Evolutionary conservation across 108 stramenopile species (phyloP), one percentile per base, ranked within the genome.

Genomic region (Nitzschia inconspicua): DNA sequence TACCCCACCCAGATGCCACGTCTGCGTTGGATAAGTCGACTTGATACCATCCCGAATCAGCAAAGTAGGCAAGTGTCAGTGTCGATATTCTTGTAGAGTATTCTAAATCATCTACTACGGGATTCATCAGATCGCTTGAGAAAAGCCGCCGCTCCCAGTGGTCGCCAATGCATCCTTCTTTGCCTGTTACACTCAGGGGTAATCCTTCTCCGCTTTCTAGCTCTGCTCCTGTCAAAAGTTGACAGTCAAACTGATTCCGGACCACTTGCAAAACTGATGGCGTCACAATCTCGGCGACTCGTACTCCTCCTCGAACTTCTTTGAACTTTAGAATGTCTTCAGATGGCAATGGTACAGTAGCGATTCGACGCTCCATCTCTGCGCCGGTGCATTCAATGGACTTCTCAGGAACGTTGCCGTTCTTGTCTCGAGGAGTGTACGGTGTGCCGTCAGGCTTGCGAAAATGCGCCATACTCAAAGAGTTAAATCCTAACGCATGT

Each of bases 11-110:
- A 19, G 72, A 52, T 7, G 82, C 53, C 3, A 75, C 63, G 10
- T 76, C 70, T 19, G 86, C 72, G 14, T 79, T 60, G 34, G 80
- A 70, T 20, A 83, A 44, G 47, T 93, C 76, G 0, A 93, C 79
- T 54, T 82, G 79, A 60, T 93, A 93, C 91, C 91, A 93, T 13
- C 91, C 91, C 34, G 85, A 82, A 65, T 93, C 91, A 13, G 77
- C 79, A 59, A 93, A 87, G 55, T 84, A 85, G 1, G 91, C 87
- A 49, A 93, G 53, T 6, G 91, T 93, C 40, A 89, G 36, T 10
- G 83, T 66, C 4, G 91, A 93, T 49, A 93, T 73, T 37, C 66
- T 61, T 26, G 82, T 63, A 2, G 80, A 73, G 57, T 57, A 78
- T 8, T 76, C 55, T 1, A 80, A 65, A 8, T 86, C 83, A 22